phyloP scores from a whole-genome alignment of 768 basidiomycete species.

The Phlebiopsis flavidoalba region DNA sequence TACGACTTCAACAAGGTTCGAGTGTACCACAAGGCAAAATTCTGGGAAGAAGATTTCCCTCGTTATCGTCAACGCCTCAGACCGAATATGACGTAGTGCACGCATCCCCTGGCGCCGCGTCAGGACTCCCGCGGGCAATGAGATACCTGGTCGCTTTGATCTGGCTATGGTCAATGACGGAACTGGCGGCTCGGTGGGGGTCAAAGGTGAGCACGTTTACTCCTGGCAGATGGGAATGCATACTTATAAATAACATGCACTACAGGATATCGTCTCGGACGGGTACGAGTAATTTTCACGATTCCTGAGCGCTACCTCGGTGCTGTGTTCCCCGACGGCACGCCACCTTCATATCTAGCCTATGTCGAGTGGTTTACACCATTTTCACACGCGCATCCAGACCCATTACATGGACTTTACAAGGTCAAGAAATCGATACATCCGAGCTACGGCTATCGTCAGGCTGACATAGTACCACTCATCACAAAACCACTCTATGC shows the following conservation, averaged over 20 bases:
- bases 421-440: too few relatives aligned
- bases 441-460: too few relatives aligned
- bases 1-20: constrained; percentile 23
- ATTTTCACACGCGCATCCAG: too few relatives aligned
- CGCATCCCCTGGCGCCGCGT: constrained; percentile 15
- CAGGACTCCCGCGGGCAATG: not conserved
- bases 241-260: too few relatives aligned
- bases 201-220: not conserved
- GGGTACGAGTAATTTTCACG: constrained; percentile 23
- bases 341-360: too few relatives aligned
- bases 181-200: not conserved
- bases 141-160: constrained; percentile 30
- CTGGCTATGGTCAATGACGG: constrained; percentile 23
- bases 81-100: constrained; percentile 28
- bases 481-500: too few relatives aligned
- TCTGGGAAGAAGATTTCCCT: constrained; percentile 16
- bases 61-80: not conserved
- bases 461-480: too few relatives aligned
- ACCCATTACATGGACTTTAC: too few relatives aligned
- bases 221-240: not conserved
- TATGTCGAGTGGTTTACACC: too few relatives aligned
- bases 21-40: constrained; percentile 31
- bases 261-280: constrained; percentile 25
- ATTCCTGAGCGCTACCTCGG: constrained; percentile 8
- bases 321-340: constrained; percentile 7